Evolutionary conservation across 169 alveolate species (phyloP), one percentile per base, ranked within the genome.

Genomic region (Plasmodium sp.): DNA sequence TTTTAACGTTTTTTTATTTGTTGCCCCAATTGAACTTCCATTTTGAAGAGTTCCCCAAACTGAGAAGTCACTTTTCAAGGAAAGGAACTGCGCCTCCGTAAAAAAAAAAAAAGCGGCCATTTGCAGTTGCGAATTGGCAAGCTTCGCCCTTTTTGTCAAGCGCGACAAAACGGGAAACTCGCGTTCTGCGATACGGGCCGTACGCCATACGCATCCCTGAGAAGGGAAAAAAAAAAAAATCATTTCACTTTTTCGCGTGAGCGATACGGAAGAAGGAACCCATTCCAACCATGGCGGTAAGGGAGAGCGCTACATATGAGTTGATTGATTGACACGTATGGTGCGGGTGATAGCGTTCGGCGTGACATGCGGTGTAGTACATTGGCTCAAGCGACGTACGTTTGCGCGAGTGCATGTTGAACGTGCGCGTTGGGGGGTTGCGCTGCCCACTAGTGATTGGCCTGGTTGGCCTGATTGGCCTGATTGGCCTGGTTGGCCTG

Each of bases 221-320:
- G 10, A n/a, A 62, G 18, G 39, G 18, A 62, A 62, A 62, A 62
- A 62, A n/a, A 62, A n/a, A 62, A n/a, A n/a, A n/a, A 22, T 62
- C 31, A n/a, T 62, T 62, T 62, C 18, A 2, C 10, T 62, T 62
- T 62, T 22, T 62, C 27, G 34, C 22, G 34, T 75, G 5, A 36
- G 33, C 83, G 12, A 75, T 22, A 56, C 27, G 34, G 34, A 5
- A 62, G 34, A 62, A 62, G 36, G 75, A 62, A 54, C 7, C 72
- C 43, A 83, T 31, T 5, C 27, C 36, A 84, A 84, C 81, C 71
- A 84, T 84, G 93, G 93, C 93, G 51, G 93, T 84, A 84, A 84
- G 93, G n/a, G 45, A 39, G 72, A 39, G 56, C 5, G 45, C 7
- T 14, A 7, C 12, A 27, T 36, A 62, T 62, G 31, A 62, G 75